Conservation (phyloP, 2,329 filamentous ascomycete genomes). For the Biscogniauxia sp. region DNA sequence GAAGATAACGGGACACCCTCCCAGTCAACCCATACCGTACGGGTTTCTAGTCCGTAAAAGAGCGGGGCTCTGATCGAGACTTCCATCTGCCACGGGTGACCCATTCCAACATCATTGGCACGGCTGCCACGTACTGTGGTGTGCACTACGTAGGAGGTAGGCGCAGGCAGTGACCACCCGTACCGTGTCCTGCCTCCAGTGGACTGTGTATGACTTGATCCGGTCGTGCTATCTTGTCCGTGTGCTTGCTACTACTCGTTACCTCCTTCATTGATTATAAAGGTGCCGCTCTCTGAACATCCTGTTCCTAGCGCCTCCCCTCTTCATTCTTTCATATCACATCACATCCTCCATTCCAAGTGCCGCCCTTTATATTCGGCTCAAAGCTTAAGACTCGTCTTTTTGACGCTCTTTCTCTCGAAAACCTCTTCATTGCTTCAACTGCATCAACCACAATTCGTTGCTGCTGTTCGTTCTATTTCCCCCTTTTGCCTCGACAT, state of each 20-base stretch:
- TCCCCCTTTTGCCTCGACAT: not conserved
- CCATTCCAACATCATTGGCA: not conserved
- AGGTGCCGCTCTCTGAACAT: not conserved
- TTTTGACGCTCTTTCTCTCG: not conserved
- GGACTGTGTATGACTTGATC: not conserved
- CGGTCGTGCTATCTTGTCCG: not conserved
- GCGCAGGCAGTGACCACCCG: not conserved
- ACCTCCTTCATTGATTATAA: not conserved
- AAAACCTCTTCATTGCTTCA: slow-evolving; percentile 1
- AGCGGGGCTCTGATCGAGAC: not conserved
- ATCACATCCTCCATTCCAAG: slow-evolving; percentile 1
- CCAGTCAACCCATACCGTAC: not conserved
- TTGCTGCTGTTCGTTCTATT: not conserved
- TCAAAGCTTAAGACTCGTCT: slow-evolving; percentile 12
- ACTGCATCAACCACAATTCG: not conserved
- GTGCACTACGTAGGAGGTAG: not conserved
- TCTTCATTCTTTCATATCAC: not conserved
- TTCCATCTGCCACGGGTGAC: not conserved
- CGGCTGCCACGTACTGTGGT: not conserved
- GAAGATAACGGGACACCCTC: not conserved
- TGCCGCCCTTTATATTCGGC: slow-evolving; percentile 7
- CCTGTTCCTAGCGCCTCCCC: not conserved
- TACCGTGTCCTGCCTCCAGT: not conserved
- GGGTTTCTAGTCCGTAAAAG: not conserved
- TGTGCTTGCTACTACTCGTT: slow-evolving; percentile 1